Evolutionary conservation across 352 stramenopile genomes (phyloP).

Genomic region (Phytophthora fragariaefolia): DNA sequence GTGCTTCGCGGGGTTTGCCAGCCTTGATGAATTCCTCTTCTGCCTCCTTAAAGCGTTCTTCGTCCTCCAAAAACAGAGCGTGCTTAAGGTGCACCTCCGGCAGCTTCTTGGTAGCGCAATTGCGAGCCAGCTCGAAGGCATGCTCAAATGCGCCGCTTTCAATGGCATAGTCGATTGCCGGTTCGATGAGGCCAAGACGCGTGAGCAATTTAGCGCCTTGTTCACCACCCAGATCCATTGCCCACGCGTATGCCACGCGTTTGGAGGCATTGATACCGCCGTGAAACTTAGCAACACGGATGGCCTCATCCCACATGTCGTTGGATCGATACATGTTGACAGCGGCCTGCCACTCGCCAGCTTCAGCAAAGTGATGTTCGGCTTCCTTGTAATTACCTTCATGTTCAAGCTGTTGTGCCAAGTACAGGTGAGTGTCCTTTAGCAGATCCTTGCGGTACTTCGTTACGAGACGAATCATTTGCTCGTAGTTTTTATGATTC

Average conservation of each 20-base stretch:
- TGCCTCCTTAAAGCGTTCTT: slow-evolving; percentile 93
- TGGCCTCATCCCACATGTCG: slow-evolving; percentile 96
- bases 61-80: slow-evolving; percentile 93
- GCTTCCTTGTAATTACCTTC: slow-evolving; percentile 93
- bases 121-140: slow-evolving; percentile 92
- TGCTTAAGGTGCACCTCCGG: slow-evolving; percentile 94
- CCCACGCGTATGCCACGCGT: slow-evolving; percentile 94
- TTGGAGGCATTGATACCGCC: slow-evolving; percentile 92
- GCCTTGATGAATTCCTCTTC: slow-evolving; percentile 94
- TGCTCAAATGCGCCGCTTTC: slow-evolving; percentile 93
- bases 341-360: slow-evolving; percentile 91
- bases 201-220: slow-evolving; percentile 92
- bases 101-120: slow-evolving; percentile 87
- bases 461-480: slow-evolving; percentile 95
- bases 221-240: slow-evolving; percentile 91
- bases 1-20: slow-evolving; percentile 92
- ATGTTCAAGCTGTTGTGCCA: slow-evolving; percentile 94
- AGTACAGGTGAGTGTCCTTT: slow-evolving; percentile 93
- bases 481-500: slow-evolving; percentile 95
- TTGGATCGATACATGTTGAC: slow-evolving; percentile 96
- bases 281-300: slow-evolving; percentile 94
- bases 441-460: slow-evolving; percentile 94
- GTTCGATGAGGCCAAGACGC: slow-evolving; percentile 92
- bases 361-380: slow-evolving; percentile 94
- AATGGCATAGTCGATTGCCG: slow-evolving; percentile 94